Evolutionary conservation across 768 basidiomycete genomes (phyloP).

Genomic region (Macrocybe gigantea): DNA sequence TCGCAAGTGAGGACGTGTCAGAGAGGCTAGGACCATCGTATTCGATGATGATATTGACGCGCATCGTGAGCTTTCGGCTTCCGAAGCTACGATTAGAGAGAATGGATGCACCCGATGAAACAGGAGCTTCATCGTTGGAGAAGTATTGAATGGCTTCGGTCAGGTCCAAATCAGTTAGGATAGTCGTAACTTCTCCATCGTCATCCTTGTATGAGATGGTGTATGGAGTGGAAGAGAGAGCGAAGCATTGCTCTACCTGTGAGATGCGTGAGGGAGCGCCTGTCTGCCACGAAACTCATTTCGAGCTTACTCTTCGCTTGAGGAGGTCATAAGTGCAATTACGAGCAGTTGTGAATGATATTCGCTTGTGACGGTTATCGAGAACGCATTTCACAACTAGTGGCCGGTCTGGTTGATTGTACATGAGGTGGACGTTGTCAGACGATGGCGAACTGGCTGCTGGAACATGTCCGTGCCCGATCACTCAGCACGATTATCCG

Average conservation of each 20-base stretch:
- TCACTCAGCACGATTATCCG: too few species aligned
- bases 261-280: neutral
- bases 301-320: conserved; percentile 54
- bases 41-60: conserved; percentile 74
- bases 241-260: conserved; percentile 84
- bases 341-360: conserved; percentile 73
- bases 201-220: conserved; percentile 83
- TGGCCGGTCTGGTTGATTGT: conserved; percentile 61
- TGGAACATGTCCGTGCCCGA: too few species aligned
- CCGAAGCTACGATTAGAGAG: conserved; percentile 66
- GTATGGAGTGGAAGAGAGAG: conserved; percentile 64
- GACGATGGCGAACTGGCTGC: too few species aligned
- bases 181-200: conserved; percentile 70
- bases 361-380: conserved; percentile 66
- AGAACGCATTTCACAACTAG: conserved; percentile 82
- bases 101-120: conserved; percentile 70
- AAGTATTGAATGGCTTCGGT: conserved; percentile 88
- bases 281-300: too few species aligned
- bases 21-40: conserved; percentile 90
- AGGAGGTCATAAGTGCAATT: conserved; percentile 77
- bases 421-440: conserved; percentile 13
- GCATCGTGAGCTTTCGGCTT: conserved; percentile 67
- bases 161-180: conserved; percentile 67
- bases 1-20: conserved; percentile 79
- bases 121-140: conserved; percentile 69